Evolutionary conservation across 1,284 basidiomycete species (phyloP).

Genomic region (Macrocybe sp.): DNA sequence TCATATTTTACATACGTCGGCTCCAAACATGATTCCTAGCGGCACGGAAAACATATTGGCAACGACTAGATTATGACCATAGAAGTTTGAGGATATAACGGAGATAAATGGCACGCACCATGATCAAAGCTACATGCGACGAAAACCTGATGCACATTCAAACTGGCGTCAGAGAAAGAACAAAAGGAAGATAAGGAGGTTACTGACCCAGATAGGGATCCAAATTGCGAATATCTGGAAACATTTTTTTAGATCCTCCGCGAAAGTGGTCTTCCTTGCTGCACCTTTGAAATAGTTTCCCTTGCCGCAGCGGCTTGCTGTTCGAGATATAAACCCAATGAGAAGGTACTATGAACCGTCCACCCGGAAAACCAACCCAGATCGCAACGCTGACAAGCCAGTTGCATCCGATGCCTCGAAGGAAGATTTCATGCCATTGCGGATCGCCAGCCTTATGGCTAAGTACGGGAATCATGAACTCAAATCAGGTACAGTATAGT

Average conservation of each 20-base stretch:
- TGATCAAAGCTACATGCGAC: slow-evolving; percentile 72
- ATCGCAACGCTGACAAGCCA: slow-evolving; percentile 77
- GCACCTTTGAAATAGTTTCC: slow-evolving; percentile 69
- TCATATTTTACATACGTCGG: slow-evolving; percentile 39
- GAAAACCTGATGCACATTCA: slow-evolving; percentile 45
- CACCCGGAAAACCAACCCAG: slow-evolving; percentile 45
- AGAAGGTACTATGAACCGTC: neutral
- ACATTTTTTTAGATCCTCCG: slow-evolving; percentile 17
- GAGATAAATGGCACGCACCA: slow-evolving; percentile 34
- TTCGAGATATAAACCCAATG: neutral
- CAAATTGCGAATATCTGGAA: slow-evolving; percentile 58
- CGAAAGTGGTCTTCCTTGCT: neutral
- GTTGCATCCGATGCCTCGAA: slow-evolving; percentile 76
- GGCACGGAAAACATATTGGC: slow-evolving; percentile 74
- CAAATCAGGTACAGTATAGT: neutral
- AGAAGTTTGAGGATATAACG: neutral
- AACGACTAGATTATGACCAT: slow-evolving; percentile 29
- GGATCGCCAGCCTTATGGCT: slow-evolving; percentile 63
- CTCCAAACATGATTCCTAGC: slow-evolving; percentile 69
- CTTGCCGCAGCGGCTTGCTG: slow-evolving; percentile 71
- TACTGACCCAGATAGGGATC: slow-evolving; percentile 70
- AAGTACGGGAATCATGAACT: neutral
- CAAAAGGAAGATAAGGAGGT: neutral
- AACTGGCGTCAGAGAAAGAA: neutral
- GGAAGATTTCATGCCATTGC: slow-evolving; percentile 69